These are phyloP conservation scores for Aspergillus ibericus DNA, from an alignment of 2,329 filamentous ascomycete genomes.

Conservation along the genomic window DNA sequence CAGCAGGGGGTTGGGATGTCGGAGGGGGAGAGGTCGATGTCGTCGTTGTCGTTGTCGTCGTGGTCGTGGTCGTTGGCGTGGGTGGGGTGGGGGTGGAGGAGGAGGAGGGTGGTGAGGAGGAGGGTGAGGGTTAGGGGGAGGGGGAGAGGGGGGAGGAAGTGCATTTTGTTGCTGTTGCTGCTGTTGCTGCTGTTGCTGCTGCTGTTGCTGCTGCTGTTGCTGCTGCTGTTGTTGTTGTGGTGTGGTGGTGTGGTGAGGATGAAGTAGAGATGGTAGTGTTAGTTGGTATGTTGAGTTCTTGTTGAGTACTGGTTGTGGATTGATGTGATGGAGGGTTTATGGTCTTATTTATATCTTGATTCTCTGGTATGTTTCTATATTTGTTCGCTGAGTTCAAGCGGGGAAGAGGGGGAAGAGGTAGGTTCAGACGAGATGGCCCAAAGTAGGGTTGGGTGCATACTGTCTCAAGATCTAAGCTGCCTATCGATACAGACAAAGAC, in stretches of 20 bases:
- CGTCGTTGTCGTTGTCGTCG: conserved; percentile 31
- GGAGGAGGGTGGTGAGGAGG: conserved; percentile 20
- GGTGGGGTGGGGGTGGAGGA: conserved; percentile 25
- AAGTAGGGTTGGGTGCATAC: too few relatives aligned
- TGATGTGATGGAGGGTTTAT: neutral
- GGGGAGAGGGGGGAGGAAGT: conserved; percentile 21
- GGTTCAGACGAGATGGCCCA: too few relatives aligned
- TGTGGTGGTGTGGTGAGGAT: too few relatives aligned
- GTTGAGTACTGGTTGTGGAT: neutral
- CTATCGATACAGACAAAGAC: neutral
- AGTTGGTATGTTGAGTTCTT: neutral
- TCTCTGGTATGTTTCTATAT: neutral
- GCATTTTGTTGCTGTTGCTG: conserved; percentile 20
- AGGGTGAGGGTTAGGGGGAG: conserved; percentile 26
- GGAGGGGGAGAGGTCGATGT: conserved; percentile 24
- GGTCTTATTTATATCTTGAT: neutral
- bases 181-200: neutral
- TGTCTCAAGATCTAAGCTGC: neutral
- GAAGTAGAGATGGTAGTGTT: neutral
- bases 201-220: neutral
- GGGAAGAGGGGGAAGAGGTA: too few relatives aligned
- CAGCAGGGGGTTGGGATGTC: conserved; percentile 32
- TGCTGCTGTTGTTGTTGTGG: neutral
- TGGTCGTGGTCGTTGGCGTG: conserved; percentile 27
- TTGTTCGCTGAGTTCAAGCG: neutral